Conservation (phyloP, 371 early-diverging fungal genomes). For the Apophysomyces variabilis region DNA sequence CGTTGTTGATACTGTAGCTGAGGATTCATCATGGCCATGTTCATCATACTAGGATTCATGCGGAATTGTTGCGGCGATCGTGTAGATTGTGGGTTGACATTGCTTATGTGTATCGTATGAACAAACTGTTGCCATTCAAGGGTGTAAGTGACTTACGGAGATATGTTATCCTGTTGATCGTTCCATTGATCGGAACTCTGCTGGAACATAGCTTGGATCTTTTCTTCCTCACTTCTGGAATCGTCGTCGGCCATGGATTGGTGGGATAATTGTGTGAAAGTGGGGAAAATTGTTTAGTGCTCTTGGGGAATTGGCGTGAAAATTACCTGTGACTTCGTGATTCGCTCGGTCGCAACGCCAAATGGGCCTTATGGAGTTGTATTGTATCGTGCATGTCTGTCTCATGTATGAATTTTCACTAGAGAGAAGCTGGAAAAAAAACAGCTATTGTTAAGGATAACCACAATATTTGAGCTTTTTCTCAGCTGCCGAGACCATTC, state of each 20-base stretch:
- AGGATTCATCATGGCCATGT: constrained; percentile 47
- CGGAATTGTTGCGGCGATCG: constrained; percentile 35
- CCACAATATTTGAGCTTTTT: too few species aligned
- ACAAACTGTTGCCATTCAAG: background rate
- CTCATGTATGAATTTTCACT: too few species aligned
- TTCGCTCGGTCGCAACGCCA: too few species aligned
- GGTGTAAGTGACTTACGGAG: constrained; percentile 19
- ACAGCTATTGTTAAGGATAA: too few species aligned
- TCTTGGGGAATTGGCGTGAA: too few species aligned
- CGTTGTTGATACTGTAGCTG: constrained; percentile 42
- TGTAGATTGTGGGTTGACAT: constrained; percentile 15
- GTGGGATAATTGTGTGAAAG: too few species aligned
- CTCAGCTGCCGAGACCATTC: too few species aligned
- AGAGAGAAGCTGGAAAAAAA: too few species aligned
- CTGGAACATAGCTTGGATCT: constrained; percentile 37
- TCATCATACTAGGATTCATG: constrained; percentile 31
- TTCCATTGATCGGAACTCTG: constrained; percentile 34
- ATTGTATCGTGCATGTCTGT: too few species aligned
- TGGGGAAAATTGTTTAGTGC: too few species aligned
- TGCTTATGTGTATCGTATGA: constrained; percentile 3
- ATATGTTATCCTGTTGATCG: constrained; percentile 28
- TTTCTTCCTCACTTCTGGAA: constrained; percentile 35
- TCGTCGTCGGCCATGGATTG: constrained; percentile 33
- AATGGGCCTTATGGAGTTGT: too few species aligned
- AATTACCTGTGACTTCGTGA: too few species aligned